Conservation (phyloP, 176 grass and related monocot species). For the Aegilops tauschii region DNA sequence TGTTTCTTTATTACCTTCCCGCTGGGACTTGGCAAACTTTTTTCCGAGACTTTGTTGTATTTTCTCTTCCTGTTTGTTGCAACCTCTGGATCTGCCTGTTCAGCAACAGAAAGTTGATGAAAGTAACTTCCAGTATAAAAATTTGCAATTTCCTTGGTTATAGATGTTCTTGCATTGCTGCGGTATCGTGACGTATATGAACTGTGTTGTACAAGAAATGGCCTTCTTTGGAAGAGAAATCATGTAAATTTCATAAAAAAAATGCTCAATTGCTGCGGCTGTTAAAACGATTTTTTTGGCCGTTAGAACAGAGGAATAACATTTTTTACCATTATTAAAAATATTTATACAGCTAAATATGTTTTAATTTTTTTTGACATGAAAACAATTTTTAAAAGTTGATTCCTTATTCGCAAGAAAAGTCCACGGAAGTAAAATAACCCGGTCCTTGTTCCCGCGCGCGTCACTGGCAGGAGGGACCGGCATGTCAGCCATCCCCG, state of each 20-base stretch:
- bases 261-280: not conserved
- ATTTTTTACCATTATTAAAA: too few species aligned
- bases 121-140: slow-evolving; percentile 12
- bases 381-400: not conserved
- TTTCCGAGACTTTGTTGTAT: slow-evolving; percentile 13
- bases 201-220: not conserved
- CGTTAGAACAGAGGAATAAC: not conserved
- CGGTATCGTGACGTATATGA: not conserved
- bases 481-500: not conserved
- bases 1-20: slow-evolving; percentile 53
- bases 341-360: too few species aligned
- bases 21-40: slow-evolving; percentile 38
- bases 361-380: too few species aligned
- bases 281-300: not conserved
- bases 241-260: not conserved
- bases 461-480: not conserved
- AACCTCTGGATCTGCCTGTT: slow-evolving; percentile 39
- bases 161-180: not conserved
- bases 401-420: not conserved
- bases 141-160: not conserved
- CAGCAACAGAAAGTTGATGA: slow-evolving; percentile 50
- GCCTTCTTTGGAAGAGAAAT: not conserved
- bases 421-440: not conserved
- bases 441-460: too few species aligned
- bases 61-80: not conserved